A percentile compares a stretch with the other conserved stretches of the same genome.
These are phyloP conservation scores for Echinosophora koreensis DNA, from an alignment of 306 rosid species.

Conservation along the genomic window DNA sequence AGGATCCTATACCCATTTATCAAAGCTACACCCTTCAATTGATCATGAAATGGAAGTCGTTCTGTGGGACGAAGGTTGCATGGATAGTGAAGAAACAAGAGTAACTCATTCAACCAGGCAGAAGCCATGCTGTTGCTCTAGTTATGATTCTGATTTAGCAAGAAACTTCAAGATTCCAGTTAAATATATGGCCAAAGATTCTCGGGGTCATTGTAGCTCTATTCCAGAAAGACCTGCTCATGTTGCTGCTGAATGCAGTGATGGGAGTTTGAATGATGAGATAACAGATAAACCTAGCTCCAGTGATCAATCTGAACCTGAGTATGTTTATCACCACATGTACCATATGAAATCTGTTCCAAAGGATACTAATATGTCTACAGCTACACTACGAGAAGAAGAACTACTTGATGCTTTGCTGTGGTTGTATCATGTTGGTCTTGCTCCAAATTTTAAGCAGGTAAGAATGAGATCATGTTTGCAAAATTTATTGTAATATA, in stretches of 20 bases:
- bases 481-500: slow-evolving; percentile 33
- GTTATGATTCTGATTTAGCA: slow-evolving; percentile 74
- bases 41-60: slow-evolving; percentile 77
- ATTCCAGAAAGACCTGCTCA: slow-evolving; percentile 88
- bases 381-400: slow-evolving; percentile 81
- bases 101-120: slow-evolving; percentile 81
- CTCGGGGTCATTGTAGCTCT: slow-evolving; percentile 70
- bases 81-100: slow-evolving; percentile 84
- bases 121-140: slow-evolving; percentile 96
- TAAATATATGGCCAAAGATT: slow-evolving; percentile 67
- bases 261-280: slow-evolving; percentile 82
- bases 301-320: slow-evolving; percentile 85
- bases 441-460: slow-evolving; percentile 93
- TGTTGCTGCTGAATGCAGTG: slow-evolving; percentile 85
- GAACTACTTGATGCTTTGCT: slow-evolving; percentile 87
- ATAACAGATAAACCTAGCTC: slow-evolving; percentile 91
- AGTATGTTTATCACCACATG: slow-evolving; percentile 64
- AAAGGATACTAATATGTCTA: slow-evolving; percentile 71
- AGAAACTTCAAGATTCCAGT: slow-evolving; percentile 76
- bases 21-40: slow-evolving; percentile 63
- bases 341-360: slow-evolving; percentile 69
- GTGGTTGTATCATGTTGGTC: slow-evolving; percentile 90
- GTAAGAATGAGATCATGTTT: slow-evolving; percentile 51
- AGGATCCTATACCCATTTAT: slow-evolving; percentile 85
- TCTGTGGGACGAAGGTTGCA: slow-evolving; percentile 94